phyloP scores from a whole-genome alignment of 176 grass and related monocot species.

The Saccharum spontaneum region DNA sequence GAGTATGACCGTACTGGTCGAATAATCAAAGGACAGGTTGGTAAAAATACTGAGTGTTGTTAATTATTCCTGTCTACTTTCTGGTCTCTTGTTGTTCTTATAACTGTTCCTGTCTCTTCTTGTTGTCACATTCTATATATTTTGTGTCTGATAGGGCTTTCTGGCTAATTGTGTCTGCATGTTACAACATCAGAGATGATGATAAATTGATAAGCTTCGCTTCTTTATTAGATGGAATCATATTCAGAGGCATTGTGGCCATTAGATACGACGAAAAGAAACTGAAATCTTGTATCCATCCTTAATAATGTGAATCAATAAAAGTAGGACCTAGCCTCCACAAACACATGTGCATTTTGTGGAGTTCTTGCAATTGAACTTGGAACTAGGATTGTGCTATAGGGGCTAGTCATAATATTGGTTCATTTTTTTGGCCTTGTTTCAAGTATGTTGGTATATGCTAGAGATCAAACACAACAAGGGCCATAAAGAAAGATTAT shows the following conservation, averaged over 20 bases:
- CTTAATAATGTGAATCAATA: background rate
- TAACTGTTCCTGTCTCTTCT: background rate
- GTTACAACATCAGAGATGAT: background rate
- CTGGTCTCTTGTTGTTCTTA: background rate
- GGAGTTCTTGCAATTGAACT: background rate
- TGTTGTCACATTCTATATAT: background rate
- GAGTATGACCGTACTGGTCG: slow-evolving; percentile 88
- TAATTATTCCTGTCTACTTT: slow-evolving; percentile 2
- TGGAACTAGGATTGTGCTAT: background rate
- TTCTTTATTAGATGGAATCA: background rate
- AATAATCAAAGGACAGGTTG: slow-evolving; percentile 92
- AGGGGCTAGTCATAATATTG: background rate
- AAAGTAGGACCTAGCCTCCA: background rate
- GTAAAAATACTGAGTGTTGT: background rate
- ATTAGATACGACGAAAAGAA: slow-evolving; percentile 3
- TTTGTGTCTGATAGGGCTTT: background rate
- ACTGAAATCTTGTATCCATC: background rate
- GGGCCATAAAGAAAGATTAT: background rate
- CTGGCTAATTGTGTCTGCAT: background rate
- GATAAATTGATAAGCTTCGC: background rate
- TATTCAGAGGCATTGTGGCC: background rate
- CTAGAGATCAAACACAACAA: background rate
- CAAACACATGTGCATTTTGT: background rate
- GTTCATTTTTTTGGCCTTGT: background rate
- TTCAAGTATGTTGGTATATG: too few species aligned